Base-by-base conservation (phyloP, 768 basidiomycete species). In the Rhizopogon roseolus region DNA sequence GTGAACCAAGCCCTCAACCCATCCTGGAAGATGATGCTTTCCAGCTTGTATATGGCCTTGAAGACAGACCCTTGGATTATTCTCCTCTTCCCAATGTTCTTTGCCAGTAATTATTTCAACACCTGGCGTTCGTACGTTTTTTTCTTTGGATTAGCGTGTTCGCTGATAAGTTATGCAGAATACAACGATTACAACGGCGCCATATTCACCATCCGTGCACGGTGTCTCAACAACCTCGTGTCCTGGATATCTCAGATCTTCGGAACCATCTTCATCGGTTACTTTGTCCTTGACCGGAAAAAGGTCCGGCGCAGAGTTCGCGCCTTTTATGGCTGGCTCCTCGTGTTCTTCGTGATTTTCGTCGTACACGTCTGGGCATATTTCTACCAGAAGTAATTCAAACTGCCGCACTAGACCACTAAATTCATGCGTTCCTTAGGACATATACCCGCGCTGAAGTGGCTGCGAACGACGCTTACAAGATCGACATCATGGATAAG, bases 101-200 rank as follows among this genome's bases (percentile, higher is more conserved):
- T 88, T 54, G 79, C 84, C 11, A 84, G 81, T 38, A 88, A 88
- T 64, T 88, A 83, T 82, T 88, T 87, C 70, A 87, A 87, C 62
- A 82, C 86, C 13, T 89, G 84, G 84, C 85, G 85, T 86, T 55
- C 60, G 82, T 69, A 32, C 16, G 22, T 69, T 19, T 22, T 6
- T 40, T 51, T 7, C 43, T 51, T 27, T 39, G 7, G 11, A 17
- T 17, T 5, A 50, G 49, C 11, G 13, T 13, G 29, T 27, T 36
- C n/a, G 29, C 52, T 50, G n/a, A 53, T 25, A 22, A 8, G 6
- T 36, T 34, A 4, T 5, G 57, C 54, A 86, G 84, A 89, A 68
- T 89, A 88, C 70, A 88, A 85, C 57, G 84, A 81, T 46, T 89
- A 76, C 69, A 91, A 90, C 62, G 80, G 74, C 19, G 84, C 80